phyloP scores from a whole-genome alignment of 2,329 filamentous ascomycete species.

The Talaromyces pinophilus region DNA sequence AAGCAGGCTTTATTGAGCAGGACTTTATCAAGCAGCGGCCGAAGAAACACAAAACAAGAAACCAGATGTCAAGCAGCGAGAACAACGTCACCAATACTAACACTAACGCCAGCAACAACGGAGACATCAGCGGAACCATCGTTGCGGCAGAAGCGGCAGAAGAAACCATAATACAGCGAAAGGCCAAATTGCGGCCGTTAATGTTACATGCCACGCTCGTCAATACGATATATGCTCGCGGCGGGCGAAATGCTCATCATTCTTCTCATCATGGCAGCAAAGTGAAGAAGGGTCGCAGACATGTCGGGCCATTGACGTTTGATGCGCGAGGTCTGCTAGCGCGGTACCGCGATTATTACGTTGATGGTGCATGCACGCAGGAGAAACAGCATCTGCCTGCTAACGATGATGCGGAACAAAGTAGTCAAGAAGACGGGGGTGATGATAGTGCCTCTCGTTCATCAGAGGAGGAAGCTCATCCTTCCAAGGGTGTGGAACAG shows the following conservation, averaged over 20 bases:
- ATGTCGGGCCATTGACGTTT: constrained; percentile 49
- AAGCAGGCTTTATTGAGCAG: constrained; percentile 45
- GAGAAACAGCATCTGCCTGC: constrained; percentile 23
- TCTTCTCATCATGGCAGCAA: constrained; percentile 12
- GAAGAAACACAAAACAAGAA: constrained; percentile 8
- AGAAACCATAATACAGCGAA: constrained; percentile 22
- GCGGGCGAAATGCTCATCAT: constrained; percentile 7
- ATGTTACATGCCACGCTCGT: constrained; percentile 81
- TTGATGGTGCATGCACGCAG: constrained; percentile 30
- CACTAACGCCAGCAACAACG: not conserved
- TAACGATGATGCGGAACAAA: not conserved
- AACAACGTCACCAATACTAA: not conserved
- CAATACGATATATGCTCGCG: constrained; percentile 73
- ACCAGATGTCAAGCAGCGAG: not conserved
- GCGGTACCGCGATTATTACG: constrained; percentile 39
- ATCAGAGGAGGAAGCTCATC: constrained; percentile 23
- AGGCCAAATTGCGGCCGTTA: constrained; percentile 55
- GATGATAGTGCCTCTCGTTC: constrained; percentile 8
- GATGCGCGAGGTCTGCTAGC: constrained; percentile 39
- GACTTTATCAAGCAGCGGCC: constrained; percentile 29
- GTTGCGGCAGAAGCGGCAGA: constrained; percentile 13
- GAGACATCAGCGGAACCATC: not conserved
- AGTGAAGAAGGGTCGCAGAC: constrained; percentile 21
- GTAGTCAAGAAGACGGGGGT: constrained; percentile 16
- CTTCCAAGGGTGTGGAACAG: constrained; percentile 16